Evolutionary conservation across 2,329 filamentous ascomycete species (phyloP).

Genomic region (Lachnellula occidentalis): DNA sequence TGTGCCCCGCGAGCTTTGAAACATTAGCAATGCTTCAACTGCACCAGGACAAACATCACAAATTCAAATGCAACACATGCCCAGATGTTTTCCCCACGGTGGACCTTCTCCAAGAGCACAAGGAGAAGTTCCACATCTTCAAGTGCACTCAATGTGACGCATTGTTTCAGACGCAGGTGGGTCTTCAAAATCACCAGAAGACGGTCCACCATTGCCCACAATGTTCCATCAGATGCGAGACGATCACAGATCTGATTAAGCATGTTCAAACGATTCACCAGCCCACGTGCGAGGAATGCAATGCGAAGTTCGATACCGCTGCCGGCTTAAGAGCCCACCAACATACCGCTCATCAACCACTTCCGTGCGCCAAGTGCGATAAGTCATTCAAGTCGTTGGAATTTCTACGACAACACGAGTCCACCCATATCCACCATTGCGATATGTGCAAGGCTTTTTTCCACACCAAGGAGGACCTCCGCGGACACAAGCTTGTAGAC

Average conservation of each 20-base stretch:
- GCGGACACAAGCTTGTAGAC: too few relatives aligned
- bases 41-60: not conserved
- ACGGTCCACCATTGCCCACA: not conserved
- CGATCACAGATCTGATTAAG: not conserved
- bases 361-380: too few relatives aligned
- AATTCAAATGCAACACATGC: not conserved
- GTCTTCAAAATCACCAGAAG: not conserved
- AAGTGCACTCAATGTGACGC: not conserved
- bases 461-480: too few relatives aligned
- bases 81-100: not conserved
- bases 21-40: not conserved
- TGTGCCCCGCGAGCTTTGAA: not conserved
- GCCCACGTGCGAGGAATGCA: not conserved
- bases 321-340: not conserved
- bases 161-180: not conserved
- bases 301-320: not conserved
- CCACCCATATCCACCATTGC: too few relatives aligned
- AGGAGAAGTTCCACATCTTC: not conserved
- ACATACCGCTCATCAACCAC: too few relatives aligned
- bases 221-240: not conserved
- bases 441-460: too few relatives aligned
- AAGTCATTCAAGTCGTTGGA: too few relatives aligned
- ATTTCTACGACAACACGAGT: too few relatives aligned
- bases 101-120: not conserved
- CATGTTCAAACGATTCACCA: not conserved